phyloP scores from a whole-genome alignment of 768 basidiomycete genomes.

The Boletus rex-veris region DNA sequence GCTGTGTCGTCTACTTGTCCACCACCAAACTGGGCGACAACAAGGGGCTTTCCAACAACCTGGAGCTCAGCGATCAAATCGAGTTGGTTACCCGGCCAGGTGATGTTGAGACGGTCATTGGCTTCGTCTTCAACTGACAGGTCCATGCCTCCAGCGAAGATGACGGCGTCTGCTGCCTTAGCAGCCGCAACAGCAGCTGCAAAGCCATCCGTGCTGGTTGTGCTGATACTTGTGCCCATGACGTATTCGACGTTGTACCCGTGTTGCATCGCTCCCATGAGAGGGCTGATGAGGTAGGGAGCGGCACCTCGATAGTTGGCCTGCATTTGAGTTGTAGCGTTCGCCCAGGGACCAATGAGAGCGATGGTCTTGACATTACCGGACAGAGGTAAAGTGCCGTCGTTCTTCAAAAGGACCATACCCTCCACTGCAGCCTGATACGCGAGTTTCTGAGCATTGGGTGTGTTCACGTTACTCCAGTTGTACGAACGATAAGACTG shows the following conservation, averaged over 20 bases:
- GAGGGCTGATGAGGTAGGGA: conserved; percentile 53
- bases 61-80: conserved; percentile 45
- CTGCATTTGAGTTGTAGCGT: conserved; percentile 54
- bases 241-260: conserved; percentile 46
- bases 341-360: conserved; percentile 57
- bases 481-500: conserved; percentile 49
- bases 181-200: conserved; percentile 51
- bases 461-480: conserved; percentile 48
- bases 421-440: conserved; percentile 51
- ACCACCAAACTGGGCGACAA: conserved; percentile 55
- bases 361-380: conserved; percentile 46
- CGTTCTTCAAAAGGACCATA: conserved; percentile 62
- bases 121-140: no score
- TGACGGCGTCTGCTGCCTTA: conserved; percentile 43
- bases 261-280: conserved; percentile 45
- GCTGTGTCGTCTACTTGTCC: conserved; percentile 51
- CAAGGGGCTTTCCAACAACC: conserved; percentile 46
- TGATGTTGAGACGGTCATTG: conserved; percentile 44
- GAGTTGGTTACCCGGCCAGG: conserved; percentile 56
- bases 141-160: conserved; percentile 56
- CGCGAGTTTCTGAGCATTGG: conserved; percentile 45
- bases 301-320: conserved; percentile 55
- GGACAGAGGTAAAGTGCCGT: conserved; percentile 53
- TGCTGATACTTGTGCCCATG: conserved; percentile 40
- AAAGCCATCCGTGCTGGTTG: conserved; percentile 43